These are phyloP conservation scores for Tetracladium maxilliforme DNA, from an alignment of 2,329 filamentous ascomycete genomes.

Conservation along the genomic window DNA sequence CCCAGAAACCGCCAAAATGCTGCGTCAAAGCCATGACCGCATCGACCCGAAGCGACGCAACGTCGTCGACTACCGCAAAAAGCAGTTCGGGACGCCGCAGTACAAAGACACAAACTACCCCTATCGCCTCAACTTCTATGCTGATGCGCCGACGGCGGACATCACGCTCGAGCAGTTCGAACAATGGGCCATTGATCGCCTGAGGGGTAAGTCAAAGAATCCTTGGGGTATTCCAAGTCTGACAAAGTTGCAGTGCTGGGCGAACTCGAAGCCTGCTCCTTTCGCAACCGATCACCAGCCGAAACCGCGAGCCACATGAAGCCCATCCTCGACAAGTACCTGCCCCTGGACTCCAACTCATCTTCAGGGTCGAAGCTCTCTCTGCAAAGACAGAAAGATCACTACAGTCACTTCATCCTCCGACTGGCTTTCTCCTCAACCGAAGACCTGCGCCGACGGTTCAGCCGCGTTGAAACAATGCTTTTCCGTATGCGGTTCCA, in stretches of 20 bases:
- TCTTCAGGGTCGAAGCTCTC: constrained; percentile 43
- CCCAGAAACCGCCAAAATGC: constrained; percentile 12
- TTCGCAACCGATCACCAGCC: constrained; percentile 73
- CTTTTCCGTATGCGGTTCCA: constrained; percentile 74
- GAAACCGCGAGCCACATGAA: constrained; percentile 79
- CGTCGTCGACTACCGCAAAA: constrained; percentile 65
- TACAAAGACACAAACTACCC: constrained; percentile 72
- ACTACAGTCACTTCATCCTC: constrained; percentile 96
- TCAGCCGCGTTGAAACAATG: constrained; percentile 75
- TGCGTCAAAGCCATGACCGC: constrained; percentile 14
- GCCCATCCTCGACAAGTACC: constrained; percentile 72
- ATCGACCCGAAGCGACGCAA: constrained; percentile 55
- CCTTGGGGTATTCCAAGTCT: constrained; percentile 18
- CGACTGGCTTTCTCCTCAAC: constrained; percentile 84
- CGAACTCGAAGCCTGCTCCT: constrained; percentile 86
- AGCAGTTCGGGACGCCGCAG: constrained; percentile 65
- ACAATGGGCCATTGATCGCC: constrained; percentile 90
- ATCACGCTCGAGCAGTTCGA: constrained; percentile 96
- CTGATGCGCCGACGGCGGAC: constrained; percentile 75
- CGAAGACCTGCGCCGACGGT: constrained; percentile 77
- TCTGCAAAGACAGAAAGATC: constrained; percentile 77
- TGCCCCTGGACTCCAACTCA: constrained; percentile 65
- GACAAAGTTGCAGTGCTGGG: constrained; percentile 48
- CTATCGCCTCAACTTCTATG: constrained; percentile 84
- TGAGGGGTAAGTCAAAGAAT: constrained; percentile 51